Base-by-base conservation (phyloP, 2,329 filamentous ascomycete species). In the Tolypocladium endophyticum region DNA sequence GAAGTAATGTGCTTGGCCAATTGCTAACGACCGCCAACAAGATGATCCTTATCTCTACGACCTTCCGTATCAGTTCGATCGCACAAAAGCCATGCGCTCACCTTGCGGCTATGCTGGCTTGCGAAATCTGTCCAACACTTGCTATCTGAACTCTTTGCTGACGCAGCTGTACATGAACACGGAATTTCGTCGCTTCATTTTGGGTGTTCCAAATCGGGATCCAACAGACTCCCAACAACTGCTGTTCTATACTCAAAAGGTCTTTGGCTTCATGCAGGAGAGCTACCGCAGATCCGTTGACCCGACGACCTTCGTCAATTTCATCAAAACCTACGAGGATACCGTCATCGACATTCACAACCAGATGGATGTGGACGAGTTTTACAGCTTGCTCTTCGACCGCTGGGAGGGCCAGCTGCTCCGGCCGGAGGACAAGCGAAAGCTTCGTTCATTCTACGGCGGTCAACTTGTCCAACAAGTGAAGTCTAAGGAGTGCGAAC, bases 331-430 rank as follows among this genome's bases (percentile, higher is more conserved):
- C 0, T 93, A 92, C 60, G 90, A 96, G 41, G 89, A 92, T 60
- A 82, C 86, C 2, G 80, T 84, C 20, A 95, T 99, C 63, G 92
- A 97, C 71, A 87, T 95, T 33, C 85, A 87, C 59, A 85, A 89
- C 61, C 94, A 99, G 72, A 97, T 99, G 90, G 94, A 99, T 70
- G 94, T 97, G 6, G 94, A 97, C 66, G 92, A 97, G 71, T 99
- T 97, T 71, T 97, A 95, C 76, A 96, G 94, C 68, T 81, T 96
- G 5, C 81, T 99, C 0, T 94, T 97, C 67, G 92, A 96, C 71
- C 85, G 92, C 33, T 92, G 92, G 83, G 95, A 99, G 70, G 83
- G 85, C 11, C 90, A 96, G 68, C 85, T 97, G 64, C 73, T 82
- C 23, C 81, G 82, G 12, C 73, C 79, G 2, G 80, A 85, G n/a